Conservation (phyloP, 1,139 yeast species). For the Debaryomycetaceae sp. region DNA sequence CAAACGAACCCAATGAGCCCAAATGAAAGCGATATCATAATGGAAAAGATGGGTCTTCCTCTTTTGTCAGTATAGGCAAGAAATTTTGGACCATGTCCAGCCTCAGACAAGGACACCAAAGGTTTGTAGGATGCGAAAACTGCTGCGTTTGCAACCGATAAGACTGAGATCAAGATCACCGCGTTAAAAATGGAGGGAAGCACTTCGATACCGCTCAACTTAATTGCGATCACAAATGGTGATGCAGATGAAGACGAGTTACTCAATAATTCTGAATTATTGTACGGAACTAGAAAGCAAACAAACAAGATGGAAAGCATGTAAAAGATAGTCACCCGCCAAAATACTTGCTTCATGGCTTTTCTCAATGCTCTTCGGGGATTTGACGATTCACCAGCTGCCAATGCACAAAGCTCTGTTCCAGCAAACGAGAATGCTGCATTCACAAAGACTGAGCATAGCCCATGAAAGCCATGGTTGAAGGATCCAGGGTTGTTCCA, state of each 20-base stretch:
- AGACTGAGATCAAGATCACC: conserved; percentile 27
- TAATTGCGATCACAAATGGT: conserved; percentile 15
- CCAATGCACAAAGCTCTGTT: conserved; percentile 68
- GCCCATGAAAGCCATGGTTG: conserved; percentile 60
- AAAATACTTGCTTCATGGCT: conserved; percentile 70
- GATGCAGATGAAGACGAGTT: conserved; percentile 12
- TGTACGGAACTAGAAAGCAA: conserved; percentile 69
- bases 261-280: conserved; percentile 41
- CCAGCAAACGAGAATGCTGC: conserved; percentile 72
- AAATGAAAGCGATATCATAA: conserved; percentile 20
- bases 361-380: conserved; percentile 71
- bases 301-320: conserved; percentile 66
- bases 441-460: conserved; percentile 51
- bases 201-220: conserved; percentile 27
- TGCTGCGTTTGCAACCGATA: conserved; percentile 26
- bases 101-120: conserved; percentile 42
- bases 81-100: conserved; percentile 40
- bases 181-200: conserved; percentile 33
- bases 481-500: conserved; percentile 84
- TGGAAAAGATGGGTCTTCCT: conserved; percentile 42
- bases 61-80: conserved; percentile 40
- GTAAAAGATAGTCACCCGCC: conserved; percentile 69
- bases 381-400: conserved; percentile 76
- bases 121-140: conserved; percentile 28
- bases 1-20: conserved; percentile 25